Percentiles rank a stretch among this genome's conserved stretches.
Conservation (phyloP, 1,284 basidiomycete species). For the Sporisorium reilianum region DNA sequence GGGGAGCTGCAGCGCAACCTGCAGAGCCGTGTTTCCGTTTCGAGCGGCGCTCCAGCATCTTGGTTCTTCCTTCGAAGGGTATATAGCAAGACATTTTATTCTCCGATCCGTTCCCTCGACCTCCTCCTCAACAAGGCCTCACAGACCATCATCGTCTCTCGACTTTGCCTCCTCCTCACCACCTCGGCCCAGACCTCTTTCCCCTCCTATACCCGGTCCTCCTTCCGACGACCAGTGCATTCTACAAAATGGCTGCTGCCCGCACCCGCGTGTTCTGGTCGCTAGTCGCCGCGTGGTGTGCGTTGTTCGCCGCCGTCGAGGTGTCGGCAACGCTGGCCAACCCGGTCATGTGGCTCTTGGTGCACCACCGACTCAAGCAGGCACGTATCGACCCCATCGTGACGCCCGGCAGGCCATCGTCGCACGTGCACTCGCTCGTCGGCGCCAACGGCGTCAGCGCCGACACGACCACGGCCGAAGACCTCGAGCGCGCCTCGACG, state of each 20-base stretch:
- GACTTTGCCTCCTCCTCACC: background rate
- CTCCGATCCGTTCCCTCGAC: background rate
- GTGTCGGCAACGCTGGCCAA: conserved; percentile 18
- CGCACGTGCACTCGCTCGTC: conserved; percentile 71
- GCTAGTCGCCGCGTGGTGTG: conserved; percentile 17
- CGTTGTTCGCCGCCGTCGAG: conserved; percentile 15
- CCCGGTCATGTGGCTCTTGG: conserved; percentile 50
- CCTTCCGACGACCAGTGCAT: background rate
- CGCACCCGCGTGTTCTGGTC: conserved; percentile 10
- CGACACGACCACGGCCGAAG: conserved; percentile 28
- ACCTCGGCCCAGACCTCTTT: no score
- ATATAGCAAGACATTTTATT: background rate
- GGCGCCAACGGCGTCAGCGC: conserved; percentile 57
- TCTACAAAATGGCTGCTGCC: conserved; percentile 11
- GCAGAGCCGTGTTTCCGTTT: background rate
- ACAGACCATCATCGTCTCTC: background rate
- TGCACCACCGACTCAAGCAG: conserved; percentile 59
- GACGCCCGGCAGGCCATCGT: conserved; percentile 69
- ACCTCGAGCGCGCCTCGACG: conserved; percentile 14
- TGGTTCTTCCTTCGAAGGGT: background rate
- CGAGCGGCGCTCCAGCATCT: background rate
- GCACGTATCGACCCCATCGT: conserved; percentile 73
- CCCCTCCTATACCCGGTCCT: background rate
- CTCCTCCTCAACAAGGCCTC: background rate
- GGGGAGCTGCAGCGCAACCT: no score